phyloP scores from a whole-genome alignment of 2,329 filamentous ascomycete species.

The Tolypocladium guangdongense region DNA sequence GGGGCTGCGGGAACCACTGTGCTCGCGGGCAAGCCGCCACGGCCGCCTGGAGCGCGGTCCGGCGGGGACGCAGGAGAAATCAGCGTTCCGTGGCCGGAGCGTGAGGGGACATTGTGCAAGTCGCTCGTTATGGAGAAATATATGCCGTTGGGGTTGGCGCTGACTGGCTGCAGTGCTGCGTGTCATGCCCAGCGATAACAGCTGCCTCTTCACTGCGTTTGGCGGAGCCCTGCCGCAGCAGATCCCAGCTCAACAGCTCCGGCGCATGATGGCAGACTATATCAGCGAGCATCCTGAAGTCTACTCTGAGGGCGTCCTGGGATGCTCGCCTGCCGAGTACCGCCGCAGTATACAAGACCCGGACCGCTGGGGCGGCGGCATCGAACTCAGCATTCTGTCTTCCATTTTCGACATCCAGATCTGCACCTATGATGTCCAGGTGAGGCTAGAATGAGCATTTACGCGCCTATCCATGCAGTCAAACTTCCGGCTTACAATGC shows the following conservation, averaged over 20 bases:
- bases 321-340: constrained; percentile 62
- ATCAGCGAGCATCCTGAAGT: constrained; percentile 63
- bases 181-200: constrained; percentile 96
- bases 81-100: constrained; percentile 36
- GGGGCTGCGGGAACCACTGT: not conserved
- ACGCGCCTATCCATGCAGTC: not conserved
- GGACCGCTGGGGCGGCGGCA: constrained; percentile 82
- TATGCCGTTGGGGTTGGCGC: not conserved
- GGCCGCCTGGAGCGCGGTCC: not conserved
- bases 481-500: not conserved
- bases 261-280: constrained; percentile 65
- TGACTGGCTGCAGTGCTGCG: constrained; percentile 52
- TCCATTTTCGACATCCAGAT: constrained; percentile 81
- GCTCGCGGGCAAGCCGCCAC: not conserved
- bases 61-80: constrained; percentile 18
- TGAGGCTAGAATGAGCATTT: constrained; percentile 7
- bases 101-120: constrained; percentile 39
- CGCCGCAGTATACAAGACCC: constrained; percentile 70
- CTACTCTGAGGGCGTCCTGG: constrained; percentile 69
- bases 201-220: constrained; percentile 85
- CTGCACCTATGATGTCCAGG: constrained; percentile 69
- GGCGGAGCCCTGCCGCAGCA: constrained; percentile 62
- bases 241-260: constrained; percentile 44
- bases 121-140: not conserved
- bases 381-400: constrained; percentile 78